Evolutionary conservation across 192 early-diverging fungal species (phyloP).

Genomic region (Rhizophagus sp.): DNA sequence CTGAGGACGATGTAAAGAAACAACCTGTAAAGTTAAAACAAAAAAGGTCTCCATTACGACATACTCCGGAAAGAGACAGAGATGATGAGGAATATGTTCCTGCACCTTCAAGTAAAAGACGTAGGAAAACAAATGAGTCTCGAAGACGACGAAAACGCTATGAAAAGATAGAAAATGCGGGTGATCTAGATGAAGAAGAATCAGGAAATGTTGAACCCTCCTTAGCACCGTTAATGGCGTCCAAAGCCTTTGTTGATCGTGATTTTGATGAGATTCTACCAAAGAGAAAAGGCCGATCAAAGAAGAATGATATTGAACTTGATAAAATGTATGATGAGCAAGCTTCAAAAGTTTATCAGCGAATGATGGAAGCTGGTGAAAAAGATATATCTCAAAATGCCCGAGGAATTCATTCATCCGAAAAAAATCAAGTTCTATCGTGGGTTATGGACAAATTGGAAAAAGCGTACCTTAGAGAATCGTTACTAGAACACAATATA

Average conservation of each 20-base stretch:
- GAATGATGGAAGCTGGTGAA: constrained; percentile 48
- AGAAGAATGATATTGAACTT: not conserved
- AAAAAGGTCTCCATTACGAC: not conserved
- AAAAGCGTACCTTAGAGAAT: constrained; percentile 61
- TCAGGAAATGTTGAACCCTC: not conserved
- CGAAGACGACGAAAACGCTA: not conserved
- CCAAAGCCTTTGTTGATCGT: constrained; percentile 1
- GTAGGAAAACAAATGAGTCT: not conserved
- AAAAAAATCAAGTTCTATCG: constrained; percentile 61
- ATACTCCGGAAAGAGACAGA: not conserved
- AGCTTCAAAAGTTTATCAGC: not conserved
- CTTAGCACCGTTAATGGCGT: constrained; percentile 1
- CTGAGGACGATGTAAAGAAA: not conserved
- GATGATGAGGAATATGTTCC: not conserved
- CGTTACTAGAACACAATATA: constrained; percentile 78
- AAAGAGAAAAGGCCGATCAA: not conserved
- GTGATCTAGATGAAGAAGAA: constrained; percentile 13
- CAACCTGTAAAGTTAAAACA: not conserved
- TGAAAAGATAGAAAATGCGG: not conserved
- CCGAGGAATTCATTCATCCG: constrained; percentile 55
- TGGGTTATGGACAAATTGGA: constrained; percentile 43
- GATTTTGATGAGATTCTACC: constrained; percentile 17
- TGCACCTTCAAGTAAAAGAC: not conserved
- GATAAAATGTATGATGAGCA: constrained; percentile 13
- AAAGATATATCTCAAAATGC: constrained; percentile 55